Conservation (phyloP, 2,329 filamentous ascomycete genomes). For the Sporothrix inflata region DNA sequence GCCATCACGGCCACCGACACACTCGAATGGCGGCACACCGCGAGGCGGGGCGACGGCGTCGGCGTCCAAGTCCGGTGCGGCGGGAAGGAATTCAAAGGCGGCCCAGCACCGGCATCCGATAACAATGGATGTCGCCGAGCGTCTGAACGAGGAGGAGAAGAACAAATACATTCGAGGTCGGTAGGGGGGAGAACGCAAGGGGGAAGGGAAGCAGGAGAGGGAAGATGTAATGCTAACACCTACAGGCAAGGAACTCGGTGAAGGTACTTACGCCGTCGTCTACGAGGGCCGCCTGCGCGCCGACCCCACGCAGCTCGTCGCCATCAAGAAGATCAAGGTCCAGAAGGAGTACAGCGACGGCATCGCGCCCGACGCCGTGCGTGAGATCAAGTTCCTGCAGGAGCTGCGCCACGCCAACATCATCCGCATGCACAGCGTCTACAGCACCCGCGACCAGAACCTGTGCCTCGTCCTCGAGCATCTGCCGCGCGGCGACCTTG, state of each 20-base stretch:
- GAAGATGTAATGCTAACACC: background rate
- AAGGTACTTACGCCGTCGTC: constrained; percentile 96
- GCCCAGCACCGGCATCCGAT: constrained; percentile 32
- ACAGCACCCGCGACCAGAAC: constrained; percentile 95
- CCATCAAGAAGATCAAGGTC: constrained; percentile 91
- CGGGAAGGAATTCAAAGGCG: constrained; percentile 25
- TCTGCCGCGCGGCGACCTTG: constrained; percentile 88
- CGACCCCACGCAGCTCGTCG: constrained; percentile 75
- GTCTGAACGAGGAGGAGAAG: constrained; percentile 80
- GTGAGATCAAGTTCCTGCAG: constrained; percentile 93
- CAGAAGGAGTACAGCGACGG: constrained; percentile 87
- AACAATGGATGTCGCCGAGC: constrained; percentile 69
- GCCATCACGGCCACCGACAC: constrained; percentile 29
- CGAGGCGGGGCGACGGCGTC: background rate
- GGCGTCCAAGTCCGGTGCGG: no score
- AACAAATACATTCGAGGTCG: constrained; percentile 73
- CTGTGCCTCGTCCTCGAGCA: constrained; percentile 95
- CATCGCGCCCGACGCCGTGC: constrained; percentile 90
- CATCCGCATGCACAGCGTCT: constrained; percentile 88
- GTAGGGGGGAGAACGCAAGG: background rate
- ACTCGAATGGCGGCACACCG: constrained; percentile 29
- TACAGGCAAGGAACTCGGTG: constrained; percentile 86
- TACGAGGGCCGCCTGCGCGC: constrained; percentile 80
- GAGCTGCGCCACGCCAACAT: constrained; percentile 95
- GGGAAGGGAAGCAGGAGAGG: background rate